Percentiles rank a stretch among this genome's conserved stretches.
Evolutionary conservation across 768 basidiomycete species (phyloP).

Genomic region (Hericium rajendrae): DNA sequence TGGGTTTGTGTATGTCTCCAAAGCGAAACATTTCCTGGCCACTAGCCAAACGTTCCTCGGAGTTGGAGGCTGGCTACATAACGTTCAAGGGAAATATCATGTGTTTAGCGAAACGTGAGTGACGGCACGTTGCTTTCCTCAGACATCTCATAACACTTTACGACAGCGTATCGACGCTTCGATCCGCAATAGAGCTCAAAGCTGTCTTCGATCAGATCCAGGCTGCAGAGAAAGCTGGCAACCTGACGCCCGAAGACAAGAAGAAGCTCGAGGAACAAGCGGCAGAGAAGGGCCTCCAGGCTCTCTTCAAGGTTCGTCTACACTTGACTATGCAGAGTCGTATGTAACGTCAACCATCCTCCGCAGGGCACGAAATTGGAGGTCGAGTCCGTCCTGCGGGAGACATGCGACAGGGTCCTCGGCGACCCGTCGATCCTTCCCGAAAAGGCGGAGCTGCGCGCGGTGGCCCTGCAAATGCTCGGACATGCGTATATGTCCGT

Average conservation of each 20-base stretch:
- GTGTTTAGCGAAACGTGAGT: slow-evolving; percentile 88
- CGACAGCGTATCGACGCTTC: slow-evolving; percentile 68
- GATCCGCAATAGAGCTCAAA: slow-evolving; percentile 84
- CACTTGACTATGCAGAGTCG: not conserved
- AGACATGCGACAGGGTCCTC: slow-evolving; percentile 78
- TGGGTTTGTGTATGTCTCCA: slow-evolving; percentile 77
- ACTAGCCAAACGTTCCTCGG: slow-evolving; percentile 62
- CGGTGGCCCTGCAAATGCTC: slow-evolving; percentile 74
- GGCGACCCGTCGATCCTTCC: slow-evolving; percentile 43
- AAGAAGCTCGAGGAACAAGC: slow-evolving; percentile 83
- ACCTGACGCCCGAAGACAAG: slow-evolving; percentile 68
- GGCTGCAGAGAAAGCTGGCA: slow-evolving; percentile 81
- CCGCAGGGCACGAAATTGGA: slow-evolving; percentile 81
- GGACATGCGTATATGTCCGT: slow-evolving; percentile 72
- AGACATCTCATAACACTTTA: not conserved
- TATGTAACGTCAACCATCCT: not conserved
- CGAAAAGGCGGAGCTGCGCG: slow-evolving; percentile 58
- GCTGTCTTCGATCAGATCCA: slow-evolving; percentile 86
- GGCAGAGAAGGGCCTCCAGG: slow-evolving; percentile 86
- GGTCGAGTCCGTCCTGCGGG: slow-evolving; percentile 80
- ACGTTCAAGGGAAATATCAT: slow-evolving; percentile 87
- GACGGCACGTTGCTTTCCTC: not conserved
- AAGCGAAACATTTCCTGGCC: slow-evolving; percentile 77
- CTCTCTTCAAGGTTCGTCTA: slow-evolving; percentile 69
- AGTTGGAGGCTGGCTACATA: slow-evolving; percentile 89